Evolutionary conservation across 2,329 filamentous ascomycete species (phyloP).

Genomic region (Metarhizium guizhouense): DNA sequence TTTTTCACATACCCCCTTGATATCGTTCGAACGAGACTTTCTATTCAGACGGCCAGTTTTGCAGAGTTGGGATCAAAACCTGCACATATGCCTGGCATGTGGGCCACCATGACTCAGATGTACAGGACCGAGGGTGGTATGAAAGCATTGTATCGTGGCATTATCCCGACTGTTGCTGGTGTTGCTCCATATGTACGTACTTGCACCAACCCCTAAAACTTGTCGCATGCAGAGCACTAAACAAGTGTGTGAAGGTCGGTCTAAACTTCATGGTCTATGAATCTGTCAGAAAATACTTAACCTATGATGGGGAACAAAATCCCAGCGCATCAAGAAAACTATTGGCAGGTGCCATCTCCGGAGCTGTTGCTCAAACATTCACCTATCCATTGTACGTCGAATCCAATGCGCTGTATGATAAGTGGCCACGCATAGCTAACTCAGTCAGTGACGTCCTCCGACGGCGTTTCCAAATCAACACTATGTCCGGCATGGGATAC

Average conservation of each 20-base stretch:
- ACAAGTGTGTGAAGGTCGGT: constrained; percentile 54
- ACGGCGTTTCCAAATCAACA: constrained; percentile 95
- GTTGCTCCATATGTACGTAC: constrained; percentile 78
- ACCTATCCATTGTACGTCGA: constrained; percentile 88
- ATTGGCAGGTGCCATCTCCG: constrained; percentile 84
- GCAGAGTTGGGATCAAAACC: constrained; percentile 58
- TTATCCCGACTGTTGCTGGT: constrained; percentile 86
- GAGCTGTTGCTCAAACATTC: constrained; percentile 91
- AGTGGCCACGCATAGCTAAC: constrained; percentile 11
- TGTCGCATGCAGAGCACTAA: constrained; percentile 9
- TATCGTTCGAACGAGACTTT: constrained; percentile 90
- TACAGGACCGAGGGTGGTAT: constrained; percentile 87
- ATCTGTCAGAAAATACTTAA: constrained; percentile 73
- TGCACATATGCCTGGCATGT: constrained; percentile 82
- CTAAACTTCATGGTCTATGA: constrained; percentile 99
- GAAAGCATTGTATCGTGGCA: constrained; percentile 82
- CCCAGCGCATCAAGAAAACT: constrained; percentile 75
- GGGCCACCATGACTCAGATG: constrained; percentile 71
- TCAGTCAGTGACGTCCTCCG: constrained; percentile 71
- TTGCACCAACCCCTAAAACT: too few relatives aligned
- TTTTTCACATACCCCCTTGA: constrained; percentile 93
- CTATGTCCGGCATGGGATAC: constrained; percentile 97
- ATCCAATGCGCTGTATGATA: not conserved
- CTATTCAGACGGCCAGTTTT: constrained; percentile 97
- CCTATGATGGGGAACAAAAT: constrained; percentile 78